Percentiles rank a stretch among this genome's conserved stretches.
These are phyloP conservation scores for Zea luxurians DNA, from an alignment of 176 grass and related monocot genomes.

Conservation along the genomic window DNA sequence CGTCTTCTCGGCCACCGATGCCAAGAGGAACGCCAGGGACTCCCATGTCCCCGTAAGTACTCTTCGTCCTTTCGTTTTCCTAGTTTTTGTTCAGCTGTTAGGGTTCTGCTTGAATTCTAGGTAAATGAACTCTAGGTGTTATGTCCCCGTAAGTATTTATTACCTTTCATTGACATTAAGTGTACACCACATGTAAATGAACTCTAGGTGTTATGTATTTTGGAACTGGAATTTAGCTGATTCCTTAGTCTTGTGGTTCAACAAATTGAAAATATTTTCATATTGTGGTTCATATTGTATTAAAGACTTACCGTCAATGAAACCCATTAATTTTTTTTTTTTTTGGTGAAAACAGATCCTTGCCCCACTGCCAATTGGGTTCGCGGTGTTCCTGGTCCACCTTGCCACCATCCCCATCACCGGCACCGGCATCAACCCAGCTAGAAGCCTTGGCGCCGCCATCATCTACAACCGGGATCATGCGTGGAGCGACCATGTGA, in stretches of 20 bases:
- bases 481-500: conserved; percentile 85
- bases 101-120: neutral
- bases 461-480: conserved; percentile 84
- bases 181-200: neutral
- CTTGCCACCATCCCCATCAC: conserved; percentile 97
- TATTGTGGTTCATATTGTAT: neutral
- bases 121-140: too few species aligned
- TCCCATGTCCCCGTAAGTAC: conserved; percentile 89
- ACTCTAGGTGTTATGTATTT: neutral
- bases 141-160: too few species aligned
- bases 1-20: conserved; percentile 90
- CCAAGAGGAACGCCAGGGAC: conserved; percentile 92
- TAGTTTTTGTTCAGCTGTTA: neutral
- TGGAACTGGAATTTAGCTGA: neutral
- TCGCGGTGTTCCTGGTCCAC: conserved; percentile 94
- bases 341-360: conserved; percentile 62
- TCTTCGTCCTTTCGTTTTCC: neutral
- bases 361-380: conserved; percentile 89
- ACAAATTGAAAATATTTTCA: neutral
- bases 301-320: neutral
- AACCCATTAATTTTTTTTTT: neutral
- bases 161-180: neutral
- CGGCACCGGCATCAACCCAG: conserved; percentile 96
- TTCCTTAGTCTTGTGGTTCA: neutral
- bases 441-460: conserved; percentile 81